phyloP scores from a whole-genome alignment of 192 early-diverging fungal genomes.

The Backusella mclennaniae region DNA sequence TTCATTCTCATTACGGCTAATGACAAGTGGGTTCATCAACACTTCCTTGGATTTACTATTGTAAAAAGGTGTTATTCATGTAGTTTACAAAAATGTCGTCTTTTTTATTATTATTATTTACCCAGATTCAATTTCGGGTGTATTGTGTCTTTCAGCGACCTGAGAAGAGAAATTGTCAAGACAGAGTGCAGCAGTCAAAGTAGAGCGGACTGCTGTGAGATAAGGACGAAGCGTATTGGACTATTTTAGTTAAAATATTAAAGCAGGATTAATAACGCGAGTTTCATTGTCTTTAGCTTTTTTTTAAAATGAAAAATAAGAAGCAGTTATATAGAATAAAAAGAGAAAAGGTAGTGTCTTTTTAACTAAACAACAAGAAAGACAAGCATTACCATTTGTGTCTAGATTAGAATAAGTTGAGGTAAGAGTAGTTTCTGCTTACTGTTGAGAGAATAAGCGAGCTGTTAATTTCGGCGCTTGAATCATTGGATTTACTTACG shows the following conservation, averaged over 20 bases:
- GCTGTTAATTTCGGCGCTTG: not conserved
- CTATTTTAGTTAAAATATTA: slow-evolving; percentile 43
- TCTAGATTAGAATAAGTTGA: not conserved
- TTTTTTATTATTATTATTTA: slow-evolving; percentile 23
- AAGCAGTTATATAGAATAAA: not conserved
- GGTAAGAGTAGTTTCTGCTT: not conserved
- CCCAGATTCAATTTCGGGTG: slow-evolving; percentile 94
- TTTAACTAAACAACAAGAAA: not conserved
- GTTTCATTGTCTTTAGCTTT: not conserved
- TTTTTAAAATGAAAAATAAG: not conserved
- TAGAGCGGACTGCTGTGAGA: slow-evolving; percentile 89
- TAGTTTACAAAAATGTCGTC: too few relatives aligned
- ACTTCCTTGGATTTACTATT: slow-evolving; percentile 56
- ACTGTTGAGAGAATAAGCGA: not conserved
- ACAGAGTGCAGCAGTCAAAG: slow-evolving; percentile 92
- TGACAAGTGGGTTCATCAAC: slow-evolving; percentile 84
- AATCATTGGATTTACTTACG: not conserved
- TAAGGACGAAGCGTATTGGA: slow-evolving; percentile 98
- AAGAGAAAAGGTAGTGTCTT: not conserved
- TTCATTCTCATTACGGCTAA: slow-evolving; percentile 95
- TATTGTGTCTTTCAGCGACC: slow-evolving; percentile 96
- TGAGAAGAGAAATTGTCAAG: slow-evolving; percentile 98
- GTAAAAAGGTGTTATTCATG: not conserved
- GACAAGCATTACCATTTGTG: not conserved
- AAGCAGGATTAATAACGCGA: slow-evolving; percentile 1